These are phyloP conservation scores for Rosa persica DNA, from an alignment of 306 rosid species.

Conservation along the genomic window DNA sequence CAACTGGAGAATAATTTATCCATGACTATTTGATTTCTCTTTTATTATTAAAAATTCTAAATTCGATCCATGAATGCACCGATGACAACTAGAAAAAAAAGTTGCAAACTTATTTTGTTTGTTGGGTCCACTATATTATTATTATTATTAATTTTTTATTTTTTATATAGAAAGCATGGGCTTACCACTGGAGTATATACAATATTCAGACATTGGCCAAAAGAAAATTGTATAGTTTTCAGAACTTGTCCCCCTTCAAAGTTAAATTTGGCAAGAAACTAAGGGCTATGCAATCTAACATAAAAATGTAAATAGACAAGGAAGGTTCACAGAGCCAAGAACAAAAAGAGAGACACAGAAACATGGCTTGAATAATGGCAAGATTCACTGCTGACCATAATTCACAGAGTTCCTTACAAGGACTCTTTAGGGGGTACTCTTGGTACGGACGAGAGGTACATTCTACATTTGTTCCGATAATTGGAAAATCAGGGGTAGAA, in stretches of 20 bases:
- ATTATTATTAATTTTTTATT: too few species aligned
- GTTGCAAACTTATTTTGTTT: background rate
- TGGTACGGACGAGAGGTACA: slow-evolving; percentile 22
- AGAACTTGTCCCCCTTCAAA: background rate
- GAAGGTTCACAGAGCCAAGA: slow-evolving; percentile 13
- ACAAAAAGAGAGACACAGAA: background rate
- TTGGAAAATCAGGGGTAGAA: slow-evolving; percentile 18
- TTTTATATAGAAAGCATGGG: background rate
- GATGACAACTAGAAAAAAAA: background rate
- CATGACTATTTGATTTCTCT: background rate
- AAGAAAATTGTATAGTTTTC: background rate
- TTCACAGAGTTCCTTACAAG: background rate
- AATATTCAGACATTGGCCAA: background rate
- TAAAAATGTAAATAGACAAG: background rate
- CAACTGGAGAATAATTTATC: background rate
- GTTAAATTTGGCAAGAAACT: background rate
- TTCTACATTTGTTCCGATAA: slow-evolving; percentile 3
- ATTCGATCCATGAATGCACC: background rate
- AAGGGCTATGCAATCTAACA: background rate
- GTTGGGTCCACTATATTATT: background rate
- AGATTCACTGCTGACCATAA: background rate
- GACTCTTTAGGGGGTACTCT: slow-evolving; percentile 9
- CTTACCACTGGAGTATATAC: background rate
- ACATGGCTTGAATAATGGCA: background rate
- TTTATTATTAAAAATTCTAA: background rate